phyloP scores from a whole-genome alignment of 495 filamentous ascomycete genomes.

The Lepidopterella palustris region DNA sequence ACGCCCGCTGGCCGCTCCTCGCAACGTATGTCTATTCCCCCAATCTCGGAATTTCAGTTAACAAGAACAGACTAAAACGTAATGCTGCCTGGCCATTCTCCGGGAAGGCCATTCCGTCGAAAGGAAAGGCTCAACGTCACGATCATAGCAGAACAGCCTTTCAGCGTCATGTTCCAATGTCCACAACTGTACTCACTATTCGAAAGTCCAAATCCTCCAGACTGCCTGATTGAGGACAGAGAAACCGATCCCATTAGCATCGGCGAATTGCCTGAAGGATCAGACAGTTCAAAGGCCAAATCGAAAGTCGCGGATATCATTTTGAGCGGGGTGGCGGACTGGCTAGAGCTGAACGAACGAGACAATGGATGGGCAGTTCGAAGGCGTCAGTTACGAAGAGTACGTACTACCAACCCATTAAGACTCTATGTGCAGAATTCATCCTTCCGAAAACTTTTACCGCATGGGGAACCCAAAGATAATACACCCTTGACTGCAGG shows the following conservation, averaged over 20 bases:
- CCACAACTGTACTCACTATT: neutral
- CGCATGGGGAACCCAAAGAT: too few relatives aligned
- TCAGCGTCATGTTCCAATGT: neutral
- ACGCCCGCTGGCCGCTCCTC: too few relatives aligned
- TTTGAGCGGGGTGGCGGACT: conserved; percentile 15
- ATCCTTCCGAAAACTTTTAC: too few relatives aligned
- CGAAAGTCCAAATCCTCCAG: neutral
- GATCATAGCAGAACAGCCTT: neutral
- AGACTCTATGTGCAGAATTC: too few relatives aligned
- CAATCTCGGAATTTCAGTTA: too few relatives aligned
- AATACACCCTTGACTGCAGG: too few relatives aligned
- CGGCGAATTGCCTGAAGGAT: neutral
- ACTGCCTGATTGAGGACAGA: neutral
- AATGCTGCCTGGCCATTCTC: neutral
- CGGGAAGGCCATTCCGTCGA: neutral
- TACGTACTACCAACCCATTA: too few relatives aligned
- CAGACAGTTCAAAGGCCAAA: neutral
- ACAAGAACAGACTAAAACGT: neutral
- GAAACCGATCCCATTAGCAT: neutral
- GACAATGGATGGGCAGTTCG: conserved; percentile 6
- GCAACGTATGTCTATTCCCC: too few relatives aligned
- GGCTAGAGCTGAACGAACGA: conserved; percentile 6
- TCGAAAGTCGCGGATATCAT: neutral
- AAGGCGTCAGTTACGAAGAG: neutral
- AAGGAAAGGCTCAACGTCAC: neutral